Conservation (phyloP, 2,329 filamentous ascomycete genomes). For the Ramularia endophylla region DNA sequence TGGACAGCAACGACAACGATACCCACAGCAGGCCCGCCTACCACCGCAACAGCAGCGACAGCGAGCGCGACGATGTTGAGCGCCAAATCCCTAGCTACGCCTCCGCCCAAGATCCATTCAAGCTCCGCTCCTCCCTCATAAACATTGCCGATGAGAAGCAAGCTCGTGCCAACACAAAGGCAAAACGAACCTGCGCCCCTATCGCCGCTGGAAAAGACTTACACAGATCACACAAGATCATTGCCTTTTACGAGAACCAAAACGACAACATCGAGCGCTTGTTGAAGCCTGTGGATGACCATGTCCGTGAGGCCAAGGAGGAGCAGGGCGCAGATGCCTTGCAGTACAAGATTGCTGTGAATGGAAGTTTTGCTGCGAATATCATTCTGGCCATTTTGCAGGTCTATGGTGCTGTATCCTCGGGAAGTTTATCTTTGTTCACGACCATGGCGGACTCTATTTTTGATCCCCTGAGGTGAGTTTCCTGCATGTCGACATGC, state of each 20-base stretch:
- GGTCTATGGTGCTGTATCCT: constrained; percentile 80
- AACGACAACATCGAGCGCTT: constrained; percentile 91
- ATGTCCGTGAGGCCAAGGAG: constrained; percentile 73
- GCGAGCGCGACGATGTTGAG: constrained; percentile 36
- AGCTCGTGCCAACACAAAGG: constrained; percentile 76
- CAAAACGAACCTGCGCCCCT: constrained; percentile 55
- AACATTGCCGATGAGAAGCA: constrained; percentile 64
- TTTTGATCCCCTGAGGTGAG: constrained; percentile 60
- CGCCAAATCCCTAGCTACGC: constrained; percentile 53
- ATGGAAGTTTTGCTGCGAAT: constrained; percentile 71
- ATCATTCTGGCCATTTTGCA: constrained; percentile 72
- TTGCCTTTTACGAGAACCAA: constrained; percentile 81
- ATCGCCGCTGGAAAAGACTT: constrained; percentile 38
- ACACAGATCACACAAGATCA: constrained; percentile 52
- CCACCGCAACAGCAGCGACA: constrained; percentile 25
- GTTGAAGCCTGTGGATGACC: constrained; percentile 88
- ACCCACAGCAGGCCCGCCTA: constrained; percentile 28
- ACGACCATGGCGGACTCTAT: constrained; percentile 95
- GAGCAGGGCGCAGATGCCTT: constrained; percentile 76
- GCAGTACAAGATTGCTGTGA: constrained; percentile 63
- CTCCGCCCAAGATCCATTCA: constrained; percentile 70
- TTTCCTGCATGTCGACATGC: neutral
- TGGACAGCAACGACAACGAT: constrained; percentile 26
- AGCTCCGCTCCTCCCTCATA: constrained; percentile 72
- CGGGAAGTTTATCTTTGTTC: constrained; percentile 88